Evolutionary conservation across 495 filamentous ascomycete genomes (phyloP).

Genomic region (Terfezia boudieri): DNA sequence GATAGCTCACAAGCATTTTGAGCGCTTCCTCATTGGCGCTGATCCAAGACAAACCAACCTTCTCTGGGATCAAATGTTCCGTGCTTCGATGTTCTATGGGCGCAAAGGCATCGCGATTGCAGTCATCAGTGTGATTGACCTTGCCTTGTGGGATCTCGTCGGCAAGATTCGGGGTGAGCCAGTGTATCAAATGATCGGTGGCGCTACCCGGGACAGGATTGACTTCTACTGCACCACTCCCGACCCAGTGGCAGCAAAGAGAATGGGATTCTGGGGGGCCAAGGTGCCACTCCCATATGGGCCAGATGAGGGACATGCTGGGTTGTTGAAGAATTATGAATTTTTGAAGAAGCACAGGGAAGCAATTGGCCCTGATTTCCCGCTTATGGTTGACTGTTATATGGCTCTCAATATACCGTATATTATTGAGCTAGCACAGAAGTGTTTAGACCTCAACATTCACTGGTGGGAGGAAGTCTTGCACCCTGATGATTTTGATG

Average conservation of each 20-base stretch:
- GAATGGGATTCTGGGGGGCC: constrained; percentile 65
- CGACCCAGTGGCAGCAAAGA: constrained; percentile 52
- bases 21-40: constrained; percentile 68
- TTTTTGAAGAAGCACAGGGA: constrained; percentile 68
- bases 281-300: constrained; percentile 79
- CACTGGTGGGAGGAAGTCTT: constrained; percentile 96
- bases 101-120: constrained; percentile 75
- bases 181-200: constrained; percentile 84
- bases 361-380: constrained; percentile 69
- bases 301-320: constrained; percentile 60
- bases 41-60: constrained; percentile 76
- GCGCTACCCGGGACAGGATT: constrained; percentile 53
- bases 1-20: constrained; percentile 77
- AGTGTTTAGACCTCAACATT: constrained; percentile 57
- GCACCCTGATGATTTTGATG: constrained; percentile 72
- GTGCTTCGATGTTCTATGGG: constrained; percentile 84
- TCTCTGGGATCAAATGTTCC: constrained; percentile 90
- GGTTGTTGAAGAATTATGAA: constrained; percentile 68
- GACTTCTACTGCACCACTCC: constrained; percentile 90
- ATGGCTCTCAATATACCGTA: constrained; percentile 85
- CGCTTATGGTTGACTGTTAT: constrained; percentile 87
- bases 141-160: constrained; percentile 76
- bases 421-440: constrained; percentile 72
- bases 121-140: constrained; percentile 79
- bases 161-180: constrained; percentile 81